phyloP scores from a whole-genome alignment of 768 basidiomycete species.

The Rubroboletus pulcherrimus region DNA sequence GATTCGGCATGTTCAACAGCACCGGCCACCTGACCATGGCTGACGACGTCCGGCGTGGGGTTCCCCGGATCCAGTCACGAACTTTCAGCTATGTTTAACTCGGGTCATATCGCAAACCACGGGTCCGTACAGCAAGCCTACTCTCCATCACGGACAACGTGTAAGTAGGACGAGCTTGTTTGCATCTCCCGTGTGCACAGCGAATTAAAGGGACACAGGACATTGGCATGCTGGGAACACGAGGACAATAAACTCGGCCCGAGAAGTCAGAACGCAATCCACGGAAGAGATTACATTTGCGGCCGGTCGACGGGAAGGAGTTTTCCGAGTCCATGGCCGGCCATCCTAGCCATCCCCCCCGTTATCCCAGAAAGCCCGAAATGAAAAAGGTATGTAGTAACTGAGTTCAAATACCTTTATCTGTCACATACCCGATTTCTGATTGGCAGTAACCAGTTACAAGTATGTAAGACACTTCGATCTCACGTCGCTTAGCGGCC shows the following conservation, averaged over 20 bases:
- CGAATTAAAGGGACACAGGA: not conserved
- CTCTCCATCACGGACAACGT: conserved; percentile 9
- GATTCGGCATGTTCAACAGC: conserved; percentile 3
- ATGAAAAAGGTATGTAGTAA: conserved; percentile 17
- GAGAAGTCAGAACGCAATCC: not conserved
- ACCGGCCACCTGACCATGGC: not conserved
- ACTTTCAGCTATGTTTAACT: not conserved
- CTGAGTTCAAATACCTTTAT: conserved; percentile 23
- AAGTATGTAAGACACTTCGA: conserved; percentile 22
- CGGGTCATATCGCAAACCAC: not conserved
- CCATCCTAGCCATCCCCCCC: conserved; percentile 3
- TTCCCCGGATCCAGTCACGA: not conserved
- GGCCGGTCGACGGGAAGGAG: conserved; percentile 1
- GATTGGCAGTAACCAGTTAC: conserved; percentile 3
- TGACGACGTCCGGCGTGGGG: not conserved
- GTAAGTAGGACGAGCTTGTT: not conserved
- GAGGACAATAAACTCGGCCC: conserved; percentile 25
- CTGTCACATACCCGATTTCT: conserved; percentile 13
- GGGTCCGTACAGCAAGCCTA: conserved; percentile 4
- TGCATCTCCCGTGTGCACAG: conserved; percentile 7
- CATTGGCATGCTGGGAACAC: conserved; percentile 22
- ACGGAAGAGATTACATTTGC: not conserved
- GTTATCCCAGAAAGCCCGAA: conserved; percentile 27
- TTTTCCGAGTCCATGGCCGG: conserved; percentile 8
- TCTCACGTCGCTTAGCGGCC: conserved; percentile 35